Percentiles rank a stretch among this genome's conserved stretches.
These are phyloP conservation scores for Dactylellina parvicollis DNA, from an alignment of 2,329 filamentous ascomycete genomes.

Conservation along the genomic window DNA sequence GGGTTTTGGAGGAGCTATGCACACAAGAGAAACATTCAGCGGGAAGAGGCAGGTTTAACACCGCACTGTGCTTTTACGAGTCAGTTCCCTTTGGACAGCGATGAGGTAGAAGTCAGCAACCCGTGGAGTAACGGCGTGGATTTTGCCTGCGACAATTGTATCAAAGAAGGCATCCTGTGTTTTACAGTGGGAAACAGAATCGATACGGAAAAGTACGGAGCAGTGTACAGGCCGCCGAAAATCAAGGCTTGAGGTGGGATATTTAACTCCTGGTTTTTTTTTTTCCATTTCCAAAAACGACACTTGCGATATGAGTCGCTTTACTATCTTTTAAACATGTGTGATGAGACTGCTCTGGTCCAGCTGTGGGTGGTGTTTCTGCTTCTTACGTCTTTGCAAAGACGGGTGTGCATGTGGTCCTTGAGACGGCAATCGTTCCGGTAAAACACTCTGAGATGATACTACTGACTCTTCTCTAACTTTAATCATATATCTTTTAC, in stretches of 20 bases:
- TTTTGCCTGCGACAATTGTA: conserved; percentile 36
- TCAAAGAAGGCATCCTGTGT: conserved; percentile 37
- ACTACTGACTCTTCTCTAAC: no score
- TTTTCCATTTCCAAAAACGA: no score
- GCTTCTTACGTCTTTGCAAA: no score
- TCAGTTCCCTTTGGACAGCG: conserved; percentile 40
- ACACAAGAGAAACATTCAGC: conserved; percentile 28
- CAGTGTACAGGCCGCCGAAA: conserved; percentile 40
- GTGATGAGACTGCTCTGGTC: no score
- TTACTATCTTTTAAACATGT: no score
- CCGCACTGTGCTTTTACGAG: conserved; percentile 47
- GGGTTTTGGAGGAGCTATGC: conserved; percentile 47
- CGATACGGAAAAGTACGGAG: conserved; percentile 46
- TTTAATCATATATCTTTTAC: background rate
- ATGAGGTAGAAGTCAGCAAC: conserved; percentile 20
- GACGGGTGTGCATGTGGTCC: no score
- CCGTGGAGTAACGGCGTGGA: conserved; percentile 36
- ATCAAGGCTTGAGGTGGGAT: conserved; percentile 1
- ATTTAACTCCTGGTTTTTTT: background rate
- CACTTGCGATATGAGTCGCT: no score
- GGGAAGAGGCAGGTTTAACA: conserved; percentile 21
- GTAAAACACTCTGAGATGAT: no score
- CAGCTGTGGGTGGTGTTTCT: no score
- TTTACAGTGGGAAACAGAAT: conserved; percentile 38
- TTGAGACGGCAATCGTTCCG: no score